Base-by-base conservation (phyloP, 805 yeast species). In the Cyberlindnera sargentensis region DNA sequence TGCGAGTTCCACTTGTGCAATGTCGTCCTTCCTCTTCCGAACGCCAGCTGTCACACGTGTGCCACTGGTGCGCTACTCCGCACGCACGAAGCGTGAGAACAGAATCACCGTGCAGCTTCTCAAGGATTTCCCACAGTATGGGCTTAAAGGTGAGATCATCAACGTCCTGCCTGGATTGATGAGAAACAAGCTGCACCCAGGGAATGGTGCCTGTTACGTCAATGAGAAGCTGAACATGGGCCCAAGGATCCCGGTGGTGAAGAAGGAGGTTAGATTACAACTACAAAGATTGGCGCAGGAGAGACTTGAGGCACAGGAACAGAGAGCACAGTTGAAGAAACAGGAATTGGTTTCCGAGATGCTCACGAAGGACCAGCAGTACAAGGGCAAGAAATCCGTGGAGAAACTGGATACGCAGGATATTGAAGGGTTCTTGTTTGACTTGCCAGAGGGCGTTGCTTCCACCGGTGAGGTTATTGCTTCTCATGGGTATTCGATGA, bases 101-200 rank as follows among this genome's bases (percentile, higher is more conserved):
- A 74, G 76, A 52, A 78, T 86, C 40, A 68, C 73, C 32, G 89
- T 89, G 10, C 96, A 89, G 66, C 67, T 88, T n/a, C 68, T 86
- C 47, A 73, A 70, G 55, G 85, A 85, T 55, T 73, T 78, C 57
- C 76, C 79, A 29, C 73, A 72, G 10, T 63, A 82, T 44, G 95
- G 95, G 23, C 66, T 66, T 24, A 68, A 66, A 47, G 96, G 96
- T 31, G 83, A 89, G 65, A 72, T 89, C 36, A 71, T 83, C 28
- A 68, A 74, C 31, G 96, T 89, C 20, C 73, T 78, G 48, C 89
- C 95, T 29, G 84, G 88, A 24, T 70, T 76, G 48, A 89, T 89
- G 96, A 77, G 91, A 58, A 86, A 85, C 64, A 76, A 67, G 53
- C 72, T 89, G 44, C 87, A 87, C 55, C 76, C 77, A 36, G 55